These are phyloP conservation scores for Talaromyces sp. DNA, from an alignment of 2,329 filamentous ascomycete species.

Conservation along the genomic window DNA sequence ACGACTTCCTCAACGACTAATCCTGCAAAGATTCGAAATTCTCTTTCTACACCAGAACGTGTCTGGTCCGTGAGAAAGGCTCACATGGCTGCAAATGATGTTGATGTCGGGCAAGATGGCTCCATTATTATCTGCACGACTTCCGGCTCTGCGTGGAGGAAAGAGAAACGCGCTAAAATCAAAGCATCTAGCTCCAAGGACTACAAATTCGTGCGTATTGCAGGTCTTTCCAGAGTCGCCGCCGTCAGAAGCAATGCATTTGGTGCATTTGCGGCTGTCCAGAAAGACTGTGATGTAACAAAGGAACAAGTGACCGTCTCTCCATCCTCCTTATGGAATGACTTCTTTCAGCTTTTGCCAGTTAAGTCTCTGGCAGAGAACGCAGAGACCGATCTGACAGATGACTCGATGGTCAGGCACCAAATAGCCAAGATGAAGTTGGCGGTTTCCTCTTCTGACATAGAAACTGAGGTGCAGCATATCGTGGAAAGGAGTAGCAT, in stretches of 20 bases:
- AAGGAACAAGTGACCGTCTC: slow-evolving; percentile 67
- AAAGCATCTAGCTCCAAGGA: slow-evolving; percentile 77
- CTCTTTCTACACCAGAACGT: slow-evolving; percentile 72
- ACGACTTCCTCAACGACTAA: slow-evolving; percentile 78
- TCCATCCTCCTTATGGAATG: slow-evolving; percentile 69
- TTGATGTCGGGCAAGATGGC: slow-evolving; percentile 85
- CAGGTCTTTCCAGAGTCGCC: slow-evolving; percentile 79
- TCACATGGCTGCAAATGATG: slow-evolving; percentile 78
- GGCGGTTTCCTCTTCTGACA: slow-evolving; percentile 46
- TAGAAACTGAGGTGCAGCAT: slow-evolving; percentile 43
- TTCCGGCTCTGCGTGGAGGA: slow-evolving; percentile 89
- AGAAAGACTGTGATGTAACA: slow-evolving; percentile 80
- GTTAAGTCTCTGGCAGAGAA: slow-evolving; percentile 60
- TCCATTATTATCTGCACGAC: slow-evolving; percentile 92
- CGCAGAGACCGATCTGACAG: slow-evolving; percentile 31
- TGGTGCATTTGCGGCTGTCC: slow-evolving; percentile 83
- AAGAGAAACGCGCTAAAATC: slow-evolving; percentile 76
- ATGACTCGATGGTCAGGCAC: background rate
- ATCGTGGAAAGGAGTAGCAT: slow-evolving; percentile 29
- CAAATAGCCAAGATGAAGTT: slow-evolving; percentile 36
- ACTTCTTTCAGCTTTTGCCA: slow-evolving; percentile 68
- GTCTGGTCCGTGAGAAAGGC: slow-evolving; percentile 89
- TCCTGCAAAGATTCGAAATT: slow-evolving; percentile 81
- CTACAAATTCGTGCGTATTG: slow-evolving; percentile 91
- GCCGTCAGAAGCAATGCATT: slow-evolving; percentile 84